Evolutionary conservation across 371 early-diverging fungal species (phyloP).

Genomic region (Apophysomyces variabilis): DNA sequence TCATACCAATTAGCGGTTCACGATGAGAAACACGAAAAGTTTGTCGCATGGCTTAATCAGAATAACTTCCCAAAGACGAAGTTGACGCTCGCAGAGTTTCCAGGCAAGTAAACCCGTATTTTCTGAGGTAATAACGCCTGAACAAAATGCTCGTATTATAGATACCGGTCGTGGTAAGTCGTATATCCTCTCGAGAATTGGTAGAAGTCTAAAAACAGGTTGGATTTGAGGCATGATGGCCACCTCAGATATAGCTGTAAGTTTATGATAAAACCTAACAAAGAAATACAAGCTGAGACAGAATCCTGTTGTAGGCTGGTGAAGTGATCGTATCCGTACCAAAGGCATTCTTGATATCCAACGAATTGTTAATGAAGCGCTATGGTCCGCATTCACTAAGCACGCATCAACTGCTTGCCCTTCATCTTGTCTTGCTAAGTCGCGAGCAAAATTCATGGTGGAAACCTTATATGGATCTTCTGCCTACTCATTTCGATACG

Average conservation of each 20-base stretch:
- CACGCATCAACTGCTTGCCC: conserved; percentile 57
- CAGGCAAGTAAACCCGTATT: conserved; percentile 36
- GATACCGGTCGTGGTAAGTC: conserved; percentile 61
- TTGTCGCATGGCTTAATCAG: conserved; percentile 54
- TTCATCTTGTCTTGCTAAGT: conserved; percentile 49
- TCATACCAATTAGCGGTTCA: conserved; percentile 35
- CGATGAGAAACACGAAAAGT: conserved; percentile 53
- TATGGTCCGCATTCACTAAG: conserved; percentile 46
- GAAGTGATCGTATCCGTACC: conserved; percentile 66
- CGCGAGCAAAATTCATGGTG: conserved; percentile 55
- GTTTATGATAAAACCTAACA: not conserved
- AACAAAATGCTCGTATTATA: conserved; percentile 14
- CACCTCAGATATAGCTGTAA: conserved; percentile 56
- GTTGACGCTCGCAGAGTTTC: conserved; percentile 59
- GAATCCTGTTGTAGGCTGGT: conserved; percentile 39
- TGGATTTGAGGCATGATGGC: conserved; percentile 60
- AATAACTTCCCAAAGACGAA: conserved; percentile 60
- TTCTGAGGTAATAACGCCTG: not conserved
- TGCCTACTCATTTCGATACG: conserved; percentile 64
- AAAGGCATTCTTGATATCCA: conserved; percentile 53
- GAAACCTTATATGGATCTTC: conserved; percentile 56
- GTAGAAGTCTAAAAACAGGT: not conserved
- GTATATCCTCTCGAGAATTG: not conserved
- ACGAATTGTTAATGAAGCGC: conserved; percentile 32
- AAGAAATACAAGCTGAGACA: not conserved